A percentile compares a stretch with the other conserved stretches of the same genome.
Conservation (phyloP, 495 filamentous ascomycete genomes). For the Aspergillus diversus region DNA sequence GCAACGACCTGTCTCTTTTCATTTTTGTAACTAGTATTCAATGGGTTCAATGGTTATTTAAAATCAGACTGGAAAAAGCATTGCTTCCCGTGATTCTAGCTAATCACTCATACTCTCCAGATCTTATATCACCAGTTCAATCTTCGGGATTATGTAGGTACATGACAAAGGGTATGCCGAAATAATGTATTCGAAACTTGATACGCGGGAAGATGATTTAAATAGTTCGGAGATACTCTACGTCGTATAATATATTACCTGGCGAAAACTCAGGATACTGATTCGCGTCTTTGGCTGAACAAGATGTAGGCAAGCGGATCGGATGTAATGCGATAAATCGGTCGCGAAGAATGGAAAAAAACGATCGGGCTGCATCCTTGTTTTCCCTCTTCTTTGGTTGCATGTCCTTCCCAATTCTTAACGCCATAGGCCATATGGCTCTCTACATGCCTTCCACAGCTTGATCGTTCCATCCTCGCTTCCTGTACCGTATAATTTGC, state of each 20-base stretch:
- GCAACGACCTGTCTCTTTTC: not conserved
- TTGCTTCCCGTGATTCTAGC: conserved; percentile 1
- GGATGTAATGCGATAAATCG: no score
- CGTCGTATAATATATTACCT: not conserved
- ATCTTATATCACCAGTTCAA: not conserved
- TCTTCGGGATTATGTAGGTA: no score
- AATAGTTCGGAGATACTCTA: not conserved
- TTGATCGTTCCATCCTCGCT: conserved; percentile 98
- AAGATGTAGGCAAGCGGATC: no score
- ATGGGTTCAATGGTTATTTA: not conserved
- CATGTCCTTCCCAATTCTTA: conserved; percentile 23
- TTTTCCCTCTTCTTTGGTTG: conserved; percentile 4
- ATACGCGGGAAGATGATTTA: not conserved
- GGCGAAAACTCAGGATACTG: not conserved
- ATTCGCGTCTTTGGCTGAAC: not conserved
- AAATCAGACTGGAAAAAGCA: conserved; percentile 6
- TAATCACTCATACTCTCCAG: not conserved
- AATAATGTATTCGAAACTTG: not conserved
- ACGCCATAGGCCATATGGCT: conserved; percentile 71
- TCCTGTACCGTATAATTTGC: conserved; percentile 92
- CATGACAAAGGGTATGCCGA: not conserved
- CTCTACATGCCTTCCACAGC: conserved; percentile 76
- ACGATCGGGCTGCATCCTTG: not conserved
- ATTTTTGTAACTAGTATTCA: conserved; percentile 19
- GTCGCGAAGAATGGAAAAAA: not conserved